Conservation (phyloP, 2,329 filamentous ascomycete genomes). For the Venturia asperata region DNA sequence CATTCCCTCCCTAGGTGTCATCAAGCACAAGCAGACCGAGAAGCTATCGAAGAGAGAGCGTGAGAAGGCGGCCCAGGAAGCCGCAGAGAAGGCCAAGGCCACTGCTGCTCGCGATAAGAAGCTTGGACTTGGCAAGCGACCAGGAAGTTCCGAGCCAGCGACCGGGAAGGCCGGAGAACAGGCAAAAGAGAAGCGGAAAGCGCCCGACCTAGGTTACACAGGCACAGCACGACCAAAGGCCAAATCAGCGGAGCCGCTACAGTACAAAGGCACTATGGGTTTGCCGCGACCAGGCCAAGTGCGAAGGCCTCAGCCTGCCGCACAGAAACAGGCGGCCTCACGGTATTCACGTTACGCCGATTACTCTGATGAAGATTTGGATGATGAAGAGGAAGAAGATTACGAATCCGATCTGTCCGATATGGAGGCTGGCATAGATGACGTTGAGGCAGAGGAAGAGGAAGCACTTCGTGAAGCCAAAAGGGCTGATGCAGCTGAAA, state of each 20-base stretch:
- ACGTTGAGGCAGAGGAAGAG: slow-evolving; percentile 66
- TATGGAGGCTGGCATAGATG: slow-evolving; percentile 70
- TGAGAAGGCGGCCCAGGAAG: slow-evolving; percentile 37
- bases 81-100: slow-evolving; percentile 24
- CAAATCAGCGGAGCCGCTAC: slow-evolving; percentile 15
- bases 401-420: slow-evolving; percentile 51
- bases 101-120: slow-evolving; percentile 15
- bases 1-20: slow-evolving; percentile 55
- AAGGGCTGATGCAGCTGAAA: slow-evolving; percentile 59
- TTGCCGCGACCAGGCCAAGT: slow-evolving; percentile 15
- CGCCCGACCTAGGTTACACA: slow-evolving; percentile 33
- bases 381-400: slow-evolving; percentile 18
- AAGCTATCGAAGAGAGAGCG: slow-evolving; percentile 54
- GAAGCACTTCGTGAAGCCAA: slow-evolving; percentile 55
- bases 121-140: background rate
- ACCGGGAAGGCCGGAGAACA: slow-evolving; percentile 24
- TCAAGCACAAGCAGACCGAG: slow-evolving; percentile 67
- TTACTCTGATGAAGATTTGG: slow-evolving; percentile 5
- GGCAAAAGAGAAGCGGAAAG: slow-evolving; percentile 32
- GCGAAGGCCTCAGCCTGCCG: slow-evolving; percentile 1
- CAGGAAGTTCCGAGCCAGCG: slow-evolving; percentile 10
- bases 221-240: slow-evolving; percentile 33
- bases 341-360: slow-evolving; percentile 12
- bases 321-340: background rate
- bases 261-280: slow-evolving; percentile 8